Evolutionary conservation across 257 asterid species (phyloP).

Genomic region (Solanum medicagineum): DNA sequence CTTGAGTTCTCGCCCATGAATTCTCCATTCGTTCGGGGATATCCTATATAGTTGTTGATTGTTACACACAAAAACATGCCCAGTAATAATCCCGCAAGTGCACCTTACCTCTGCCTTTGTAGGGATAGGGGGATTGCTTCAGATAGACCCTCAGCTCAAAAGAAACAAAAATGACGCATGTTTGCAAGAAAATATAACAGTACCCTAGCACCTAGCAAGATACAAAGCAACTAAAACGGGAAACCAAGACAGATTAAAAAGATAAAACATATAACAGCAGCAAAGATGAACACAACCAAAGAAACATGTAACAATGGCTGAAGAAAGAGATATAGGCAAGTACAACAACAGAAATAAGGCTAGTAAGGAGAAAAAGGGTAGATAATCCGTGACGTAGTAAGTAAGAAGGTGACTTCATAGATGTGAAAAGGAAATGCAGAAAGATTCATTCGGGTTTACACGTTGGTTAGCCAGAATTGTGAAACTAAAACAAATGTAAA

Average conservation of each 20-base stretch:
- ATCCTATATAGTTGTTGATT: background rate
- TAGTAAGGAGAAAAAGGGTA: no score
- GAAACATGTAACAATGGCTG: no score
- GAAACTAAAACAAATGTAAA: background rate
- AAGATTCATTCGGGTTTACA: background rate
- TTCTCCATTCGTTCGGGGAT: background rate
- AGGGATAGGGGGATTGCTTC: background rate
- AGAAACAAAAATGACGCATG: background rate
- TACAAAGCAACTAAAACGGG: no score
- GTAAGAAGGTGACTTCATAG: background rate
- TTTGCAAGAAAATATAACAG: background rate
- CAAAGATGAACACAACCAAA: no score
- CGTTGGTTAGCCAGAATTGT: background rate
- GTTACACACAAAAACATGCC: background rate
- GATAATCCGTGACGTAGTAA: background rate
- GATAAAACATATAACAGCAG: no score
- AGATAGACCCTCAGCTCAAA: background rate
- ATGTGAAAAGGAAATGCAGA: background rate
- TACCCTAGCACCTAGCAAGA: no score
- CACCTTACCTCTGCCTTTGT: background rate
- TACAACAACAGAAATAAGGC: no score
- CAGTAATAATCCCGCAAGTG: background rate
- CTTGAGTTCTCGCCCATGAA: background rate
- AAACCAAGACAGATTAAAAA: no score
- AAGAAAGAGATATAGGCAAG: no score